Evolutionary conservation across 2,329 filamentous ascomycete genomes (phyloP), one percentile per base, ranked within the genome.

Genomic region (Chalaropsis thielavioides): DNA sequence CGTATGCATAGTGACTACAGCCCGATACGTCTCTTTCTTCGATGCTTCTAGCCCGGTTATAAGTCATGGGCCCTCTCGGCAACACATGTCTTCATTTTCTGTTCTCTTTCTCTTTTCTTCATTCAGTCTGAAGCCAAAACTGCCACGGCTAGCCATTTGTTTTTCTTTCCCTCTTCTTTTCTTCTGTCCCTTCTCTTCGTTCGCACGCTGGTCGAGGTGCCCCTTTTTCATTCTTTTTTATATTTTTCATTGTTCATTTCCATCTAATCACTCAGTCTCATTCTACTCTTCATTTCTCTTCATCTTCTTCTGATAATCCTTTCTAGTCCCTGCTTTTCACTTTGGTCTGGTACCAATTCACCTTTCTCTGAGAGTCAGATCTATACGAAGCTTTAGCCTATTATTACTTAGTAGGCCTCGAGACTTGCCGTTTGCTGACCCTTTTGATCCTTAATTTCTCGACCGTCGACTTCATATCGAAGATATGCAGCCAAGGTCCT

Each of bases 401-500:
- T 46, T 44, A 38, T 46, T 59, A 41, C 43, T 51, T 56, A 7
- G 31, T 46, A 27, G 24, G 60, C 15, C 22, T 56, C 19, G 62
- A 65, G 67, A 66, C 65, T 64, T 67, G 60, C 68, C 68, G 68
- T 66, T 69, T 54, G 68, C 68, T 56, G n/a, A 8, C 10, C 38
- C 22, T 41, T 17, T 15, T 41, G 22, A 62, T 62, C n/a, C 8
- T 51, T 56, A 63, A 63, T 63, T 31, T 63, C 22, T 63, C 31
- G 35, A 56, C 38, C n/a, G 59, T 51, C 19, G 41, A 38, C 41
- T 49, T 35, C 22, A n/a, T 58, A 60, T 59, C 31, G 65, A 68
- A 75, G 80, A 70, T 60, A 83, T 83, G 81, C 77, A 81, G 71
- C 71, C 81, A 71, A 81, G 81, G 72, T 75, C 74, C 67, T 70